A percentile compares a stretch with the other conserved stretches of the same genome.
Conservation (phyloP, 108 stramenopile species). For the Conticribra weissflogii region DNA sequence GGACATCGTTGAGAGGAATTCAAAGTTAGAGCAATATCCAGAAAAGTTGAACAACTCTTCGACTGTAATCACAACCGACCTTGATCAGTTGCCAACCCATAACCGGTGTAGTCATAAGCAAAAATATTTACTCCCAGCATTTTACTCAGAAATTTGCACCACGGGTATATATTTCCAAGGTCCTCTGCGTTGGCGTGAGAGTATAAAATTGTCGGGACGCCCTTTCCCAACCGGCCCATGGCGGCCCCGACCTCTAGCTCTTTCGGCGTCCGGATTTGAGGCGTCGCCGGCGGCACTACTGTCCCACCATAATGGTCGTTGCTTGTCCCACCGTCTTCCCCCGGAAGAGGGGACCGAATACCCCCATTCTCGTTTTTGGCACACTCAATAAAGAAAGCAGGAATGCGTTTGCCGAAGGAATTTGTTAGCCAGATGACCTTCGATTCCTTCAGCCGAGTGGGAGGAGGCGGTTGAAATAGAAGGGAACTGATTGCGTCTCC, state of each 20-base stretch:
- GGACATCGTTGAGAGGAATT: slow-evolving; percentile 5
- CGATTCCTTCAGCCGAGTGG: slow-evolving; percentile 89
- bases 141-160: slow-evolving; percentile 90
- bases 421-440: slow-evolving; percentile 91
- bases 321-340: slow-evolving; percentile 25
- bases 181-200: slow-evolving; percentile 96
- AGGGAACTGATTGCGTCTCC: slow-evolving; percentile 86
- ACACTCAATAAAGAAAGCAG: slow-evolving; percentile 85
- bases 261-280: slow-evolving; percentile 53
- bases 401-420: slow-evolving; percentile 70
- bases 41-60: no score
- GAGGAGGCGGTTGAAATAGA: slow-evolving; percentile 89
- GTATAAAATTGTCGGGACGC: slow-evolving; percentile 84
- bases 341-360: slow-evolving; percentile 43
- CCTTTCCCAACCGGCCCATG: slow-evolving; percentile 22
- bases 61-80: slow-evolving; percentile 52
- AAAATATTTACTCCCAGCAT: slow-evolving; percentile 94
- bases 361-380: slow-evolving; percentile 44
- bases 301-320: background rate
- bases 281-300: slow-evolving; percentile 28
- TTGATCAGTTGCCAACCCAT: slow-evolving; percentile 86
- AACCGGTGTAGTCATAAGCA: slow-evolving; percentile 98
- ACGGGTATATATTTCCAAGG: slow-evolving; percentile 90
- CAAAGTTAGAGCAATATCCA: no score
- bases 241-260: slow-evolving; percentile 36